Conservation (phyloP, 1,284 basidiomycete species). For the Anthracocystis panici-leucophaei region DNA sequence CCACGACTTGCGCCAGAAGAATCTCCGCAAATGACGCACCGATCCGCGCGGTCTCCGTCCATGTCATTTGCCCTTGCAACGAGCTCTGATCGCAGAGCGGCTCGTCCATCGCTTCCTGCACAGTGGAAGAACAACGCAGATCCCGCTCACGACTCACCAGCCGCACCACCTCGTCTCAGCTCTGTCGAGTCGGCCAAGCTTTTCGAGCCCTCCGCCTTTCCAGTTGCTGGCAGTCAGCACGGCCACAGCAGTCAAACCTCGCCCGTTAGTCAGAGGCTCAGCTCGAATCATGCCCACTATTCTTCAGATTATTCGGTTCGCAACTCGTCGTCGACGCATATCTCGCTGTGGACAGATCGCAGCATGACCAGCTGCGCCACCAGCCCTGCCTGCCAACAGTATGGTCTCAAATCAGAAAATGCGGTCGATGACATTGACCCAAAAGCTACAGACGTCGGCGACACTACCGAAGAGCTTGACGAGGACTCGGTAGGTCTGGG, state of each 20-base stretch:
- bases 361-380: conserved; percentile 42
- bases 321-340: conserved; percentile 40
- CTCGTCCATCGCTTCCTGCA: conserved; percentile 32
- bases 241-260: conserved; percentile 17
- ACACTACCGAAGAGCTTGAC: conserved; percentile 42
- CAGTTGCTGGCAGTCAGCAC: conserved; percentile 1
- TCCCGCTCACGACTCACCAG: neutral
- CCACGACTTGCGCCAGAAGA: conserved; percentile 21
- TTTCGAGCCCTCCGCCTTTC: conserved; percentile 17
- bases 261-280: conserved; percentile 23
- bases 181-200: conserved; percentile 11
- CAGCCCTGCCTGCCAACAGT: conserved; percentile 40
- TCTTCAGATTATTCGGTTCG: conserved; percentile 40
- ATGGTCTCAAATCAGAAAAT: conserved; percentile 17
- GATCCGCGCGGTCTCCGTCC: neutral
- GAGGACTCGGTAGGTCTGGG: conserved; percentile 43
- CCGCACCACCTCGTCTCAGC: conserved; percentile 21
- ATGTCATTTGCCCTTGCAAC: conserved; percentile 1
- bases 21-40: conserved; percentile 11
- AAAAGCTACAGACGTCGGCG: conserved; percentile 2
- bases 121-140: conserved; percentile 21
- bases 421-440: neutral
- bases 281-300: conserved; percentile 27
- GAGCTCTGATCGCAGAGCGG: conserved; percentile 8
- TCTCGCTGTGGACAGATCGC: conserved; percentile 45